Conservation (phyloP, 192 early-diverging fungal genomes). For the Diversispora epigaea region DNA sequence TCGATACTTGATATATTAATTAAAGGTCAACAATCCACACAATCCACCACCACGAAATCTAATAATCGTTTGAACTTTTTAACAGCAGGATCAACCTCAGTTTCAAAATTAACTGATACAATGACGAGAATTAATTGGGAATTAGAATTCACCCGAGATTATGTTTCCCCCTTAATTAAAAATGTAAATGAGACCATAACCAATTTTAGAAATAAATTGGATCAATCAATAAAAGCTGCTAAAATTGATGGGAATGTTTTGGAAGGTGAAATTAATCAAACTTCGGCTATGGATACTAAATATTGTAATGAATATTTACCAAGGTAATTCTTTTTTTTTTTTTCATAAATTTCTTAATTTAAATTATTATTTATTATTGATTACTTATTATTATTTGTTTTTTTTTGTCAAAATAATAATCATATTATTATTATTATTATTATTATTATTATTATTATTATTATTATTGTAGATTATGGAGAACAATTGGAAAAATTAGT, state of each 20-base stretch:
- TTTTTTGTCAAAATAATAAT: too few species aligned
- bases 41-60: neutral
- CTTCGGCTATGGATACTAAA: neutral
- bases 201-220: neutral
- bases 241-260: neutral
- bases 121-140: conserved; percentile 8
- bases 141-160: neutral
- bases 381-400: too few species aligned
- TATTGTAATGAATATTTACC: conserved; percentile 14
- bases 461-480: conserved; percentile 17
- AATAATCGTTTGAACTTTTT: too few species aligned
- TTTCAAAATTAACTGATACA: neutral
- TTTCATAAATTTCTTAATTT: neutral
- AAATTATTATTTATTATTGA: too few species aligned
- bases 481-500: conserved; percentile 5
- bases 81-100: too few species aligned
- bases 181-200: neutral
- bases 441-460: too few species aligned
- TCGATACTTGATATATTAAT: neutral
- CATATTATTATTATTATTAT: too few species aligned
- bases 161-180: neutral
- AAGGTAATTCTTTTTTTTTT: too few species aligned
- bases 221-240: neutral
- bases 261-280: conserved; percentile 21
- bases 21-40: too few species aligned